These are phyloP conservation scores for Orbilia javanica DNA, from an alignment of 2,329 filamentous ascomycete species.

Conservation along the genomic window DNA sequence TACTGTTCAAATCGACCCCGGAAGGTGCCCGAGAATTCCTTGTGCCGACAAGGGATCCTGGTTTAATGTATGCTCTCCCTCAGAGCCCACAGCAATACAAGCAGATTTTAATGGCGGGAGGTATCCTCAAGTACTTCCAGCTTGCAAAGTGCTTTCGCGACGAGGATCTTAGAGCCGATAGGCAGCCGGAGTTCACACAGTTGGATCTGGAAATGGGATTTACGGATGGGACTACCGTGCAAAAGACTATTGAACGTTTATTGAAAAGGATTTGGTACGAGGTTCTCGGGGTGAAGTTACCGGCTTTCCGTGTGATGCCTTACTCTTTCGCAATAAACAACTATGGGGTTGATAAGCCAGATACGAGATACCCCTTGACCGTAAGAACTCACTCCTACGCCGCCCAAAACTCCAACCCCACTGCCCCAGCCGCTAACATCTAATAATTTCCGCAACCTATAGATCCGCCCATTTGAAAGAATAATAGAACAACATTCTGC, in stretches of 20 bases:
- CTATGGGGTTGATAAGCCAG: conserved; percentile 93
- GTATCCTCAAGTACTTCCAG: conserved; percentile 85
- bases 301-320: conserved; percentile 72
- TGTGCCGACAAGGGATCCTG: conserved; percentile 81
- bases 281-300: conserved; percentile 67
- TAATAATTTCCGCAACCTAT: neutral
- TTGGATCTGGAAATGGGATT: conserved; percentile 96
- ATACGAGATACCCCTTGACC: conserved; percentile 71
- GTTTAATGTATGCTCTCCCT: conserved; percentile 87
- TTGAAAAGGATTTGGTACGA: conserved; percentile 71
- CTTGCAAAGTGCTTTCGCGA: conserved; percentile 96
- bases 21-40: conserved; percentile 96
- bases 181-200: conserved; percentile 95
- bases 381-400: neutral
- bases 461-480: conserved; percentile 19
- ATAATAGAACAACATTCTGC: conserved; percentile 2
- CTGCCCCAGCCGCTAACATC: neutral
- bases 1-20: conserved; percentile 96
- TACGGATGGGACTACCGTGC: conserved; percentile 78
- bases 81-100: conserved; percentile 99
- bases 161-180: conserved; percentile 89
- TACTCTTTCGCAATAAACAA: conserved; percentile 82
- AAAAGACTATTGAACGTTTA: conserved; percentile 70
- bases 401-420: neutral
- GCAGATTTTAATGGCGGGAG: conserved; percentile 94